Conservation (phyloP, 179 eudicot genomes). For the Patellifolia procumbens region DNA sequence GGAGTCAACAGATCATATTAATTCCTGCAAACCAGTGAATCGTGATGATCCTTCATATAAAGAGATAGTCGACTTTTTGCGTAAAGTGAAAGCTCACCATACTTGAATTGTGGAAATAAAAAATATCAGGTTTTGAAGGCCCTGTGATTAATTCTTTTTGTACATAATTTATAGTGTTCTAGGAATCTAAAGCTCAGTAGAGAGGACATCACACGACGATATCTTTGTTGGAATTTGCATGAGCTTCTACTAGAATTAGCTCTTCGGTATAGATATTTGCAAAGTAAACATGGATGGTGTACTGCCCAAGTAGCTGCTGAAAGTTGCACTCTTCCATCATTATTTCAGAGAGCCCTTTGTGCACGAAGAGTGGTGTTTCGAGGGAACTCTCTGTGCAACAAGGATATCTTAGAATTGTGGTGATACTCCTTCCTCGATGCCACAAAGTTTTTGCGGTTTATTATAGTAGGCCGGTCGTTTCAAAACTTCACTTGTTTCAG, state of each 20-base stretch:
- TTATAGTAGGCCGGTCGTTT: too few species aligned
- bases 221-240: background rate
- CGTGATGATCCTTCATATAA: conserved; percentile 84
- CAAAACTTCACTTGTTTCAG: too few species aligned
- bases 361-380: too few species aligned
- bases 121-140: background rate
- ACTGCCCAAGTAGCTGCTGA: background rate
- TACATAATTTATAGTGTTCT: conserved; percentile 10
- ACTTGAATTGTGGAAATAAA: conserved; percentile 11
- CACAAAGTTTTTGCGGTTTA: too few species aligned
- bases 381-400: too few species aligned
- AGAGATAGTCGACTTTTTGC: conserved; percentile 74
- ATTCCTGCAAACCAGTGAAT: conserved; percentile 92
- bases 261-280: background rate
- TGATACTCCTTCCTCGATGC: too few species aligned
- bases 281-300: background rate
- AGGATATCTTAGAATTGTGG: too few species aligned
- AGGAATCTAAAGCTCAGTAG: background rate
- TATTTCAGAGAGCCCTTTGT: too few species aligned
- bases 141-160: conserved; percentile 2
- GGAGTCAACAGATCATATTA: conserved; percentile 97
- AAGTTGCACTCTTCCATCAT: too few species aligned
- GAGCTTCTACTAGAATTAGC: background rate
- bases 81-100: conserved; percentile 66
- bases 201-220: background rate